Base-by-base conservation (phyloP, 768 basidiomycete species). In the Mrakia hoshinonis region DNA sequence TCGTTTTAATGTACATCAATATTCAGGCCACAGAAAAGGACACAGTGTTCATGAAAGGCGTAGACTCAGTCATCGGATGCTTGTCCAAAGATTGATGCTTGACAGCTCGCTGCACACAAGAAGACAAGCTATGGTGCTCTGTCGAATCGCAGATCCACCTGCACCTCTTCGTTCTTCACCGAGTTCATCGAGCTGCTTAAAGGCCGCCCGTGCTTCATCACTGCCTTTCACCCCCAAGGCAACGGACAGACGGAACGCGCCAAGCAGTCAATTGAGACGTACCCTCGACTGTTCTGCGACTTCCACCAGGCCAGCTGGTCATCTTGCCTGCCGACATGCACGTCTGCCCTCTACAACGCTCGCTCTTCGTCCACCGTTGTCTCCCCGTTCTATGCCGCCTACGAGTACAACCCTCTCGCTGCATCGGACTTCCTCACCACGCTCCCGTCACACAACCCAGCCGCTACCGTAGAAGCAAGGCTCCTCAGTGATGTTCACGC, bases 211-310 rank as follows among this genome's bases (percentile, higher is more conserved):
- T 38, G 78, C 43, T 73, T 80, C 0, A 80, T 78, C 9, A 84
- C 83, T 0, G 83, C 82, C 0, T 84, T 80, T 62, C 83, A 83
- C 67, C 84, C 83, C 0, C 79, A 82, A 63, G 80, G 79, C 80
- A n/a, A 83, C 67, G 81, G 83, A 0, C 81, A 82, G 52, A 82
- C 81, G 0, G 82, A 84, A 67, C 69, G 77, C 1, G 73, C 80
- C 12, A 83, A 84, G 68, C 81, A 82, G 68, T 75, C 79, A 5
- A 34, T 83, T 0, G 81, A 84, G 69, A 77, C 78, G 15, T 82
- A 81, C 70, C 79, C 84, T 0, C 75, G 80, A 0, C 60, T 79
- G 0, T 82, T 78, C 73, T 61, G 74, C 47, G 78, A 80, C 62
- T 75, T 79, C 61, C 72, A 77, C 7, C 79, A 82, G 47, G 77